Percentiles rank a stretch among this genome's conserved stretches.
These are phyloP conservation scores for Sindora glabra DNA, from an alignment of 306 rosid genomes.

Conservation along the genomic window DNA sequence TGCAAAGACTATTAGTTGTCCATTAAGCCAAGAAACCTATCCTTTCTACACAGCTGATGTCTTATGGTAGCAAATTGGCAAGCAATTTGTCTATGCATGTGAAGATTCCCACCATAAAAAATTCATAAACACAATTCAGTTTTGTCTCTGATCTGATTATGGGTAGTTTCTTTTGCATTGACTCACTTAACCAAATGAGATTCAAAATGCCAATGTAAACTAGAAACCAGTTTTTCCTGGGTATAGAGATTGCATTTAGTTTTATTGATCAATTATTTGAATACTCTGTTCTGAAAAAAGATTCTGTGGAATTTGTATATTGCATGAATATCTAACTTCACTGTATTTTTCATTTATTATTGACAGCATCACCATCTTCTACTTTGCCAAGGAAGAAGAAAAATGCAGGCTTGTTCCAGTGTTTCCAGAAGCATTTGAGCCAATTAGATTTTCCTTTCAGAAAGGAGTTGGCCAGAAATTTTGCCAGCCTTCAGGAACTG, in stretches of 20 bases:
- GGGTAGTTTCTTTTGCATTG: background rate
- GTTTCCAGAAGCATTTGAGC: slow-evolving; percentile 54
- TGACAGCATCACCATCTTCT: slow-evolving; percentile 63
- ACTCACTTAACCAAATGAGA: background rate
- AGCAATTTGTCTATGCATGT: background rate
- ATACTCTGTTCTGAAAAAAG: background rate
- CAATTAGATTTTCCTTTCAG: slow-evolving; percentile 63
- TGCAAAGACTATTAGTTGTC: background rate
- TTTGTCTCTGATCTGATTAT: background rate
- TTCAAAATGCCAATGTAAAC: background rate
- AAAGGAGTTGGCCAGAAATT: slow-evolving; percentile 78
- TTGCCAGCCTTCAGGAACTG: slow-evolving; percentile 74
- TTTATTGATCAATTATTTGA: background rate
- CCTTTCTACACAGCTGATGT: background rate
- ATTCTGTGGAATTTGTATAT: background rate
- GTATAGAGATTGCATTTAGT: background rate
- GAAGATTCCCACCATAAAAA: background rate
- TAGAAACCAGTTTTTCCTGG: background rate
- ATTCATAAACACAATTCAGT: background rate
- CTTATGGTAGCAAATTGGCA: background rate
- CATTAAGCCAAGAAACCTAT: background rate
- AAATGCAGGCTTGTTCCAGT: slow-evolving; percentile 62
- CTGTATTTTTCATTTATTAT: slow-evolving; percentile 13
- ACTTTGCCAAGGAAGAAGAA: slow-evolving; percentile 88
- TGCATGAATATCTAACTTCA: slow-evolving; percentile 8